Base-by-base conservation (phyloP, 257 asterid species). In the Henckelia pumila region DNA sequence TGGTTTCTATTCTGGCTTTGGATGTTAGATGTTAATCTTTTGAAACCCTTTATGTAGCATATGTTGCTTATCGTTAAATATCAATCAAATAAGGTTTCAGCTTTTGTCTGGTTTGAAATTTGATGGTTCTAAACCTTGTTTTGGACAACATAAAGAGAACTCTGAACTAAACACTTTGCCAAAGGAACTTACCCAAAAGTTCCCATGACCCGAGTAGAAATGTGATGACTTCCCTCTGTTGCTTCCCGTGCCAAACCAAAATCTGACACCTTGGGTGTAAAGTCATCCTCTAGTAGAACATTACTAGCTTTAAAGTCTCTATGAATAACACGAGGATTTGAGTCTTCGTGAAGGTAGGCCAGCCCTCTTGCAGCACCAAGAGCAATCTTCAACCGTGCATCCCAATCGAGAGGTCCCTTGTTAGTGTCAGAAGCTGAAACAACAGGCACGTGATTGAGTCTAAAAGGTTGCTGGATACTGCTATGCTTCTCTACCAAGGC, bases 181-280 rank as follows among this genome's bases (percentile, higher is more conserved):
- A 16, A 68, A 63, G 56, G 59, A 47, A 75, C 79, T 53, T 88
- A 94, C 99, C 99, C 99, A 62, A 94, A 94, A 74, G 99, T 94
- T 66, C 99, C 99, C 99, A 94, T 94, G 79, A 94, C 99, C 50
- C 97, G 85, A 55, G 99, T 94, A 63, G 99, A 94, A 63, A 94
- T 84, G 78, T 91, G 97, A 67, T 88, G 84, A 73, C 93, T 87
- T 70, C 97, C 99, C 76, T 94, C 99, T 6, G 97, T 85, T 66
- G 99, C 99, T 84, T 91, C 96, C 63, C 97, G 79, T 16, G 99
- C 99, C 81, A 94, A 78, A 72, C 99, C 99, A 75, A 94, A 94
- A 81, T 94, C 98, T 11, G 99, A 85, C 66, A 94, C 99, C 83
- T 94, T 94, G 53, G 99, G 97, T 64, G 97, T 91, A 67, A 84